phyloP scores from a whole-genome alignment of 2,329 filamentous ascomycete species.

The Nothopassalora personata region DNA sequence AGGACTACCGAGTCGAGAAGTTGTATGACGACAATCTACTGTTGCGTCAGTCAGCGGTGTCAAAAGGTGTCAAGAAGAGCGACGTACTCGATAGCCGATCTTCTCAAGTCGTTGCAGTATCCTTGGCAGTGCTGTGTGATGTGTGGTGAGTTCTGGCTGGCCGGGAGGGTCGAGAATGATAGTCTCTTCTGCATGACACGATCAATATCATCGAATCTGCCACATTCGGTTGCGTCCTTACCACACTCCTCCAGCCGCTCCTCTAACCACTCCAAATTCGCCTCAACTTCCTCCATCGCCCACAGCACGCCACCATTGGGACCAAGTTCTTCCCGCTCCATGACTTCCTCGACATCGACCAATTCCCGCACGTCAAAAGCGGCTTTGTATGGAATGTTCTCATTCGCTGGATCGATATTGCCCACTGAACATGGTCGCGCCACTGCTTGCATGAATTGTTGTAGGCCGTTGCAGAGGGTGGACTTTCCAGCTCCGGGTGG shows the following conservation, averaged over 20 bases:
- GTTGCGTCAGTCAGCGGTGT: constrained; percentile 34
- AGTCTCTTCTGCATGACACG: constrained; percentile 63
- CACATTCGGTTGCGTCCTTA: constrained; percentile 1
- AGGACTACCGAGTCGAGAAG: constrained; percentile 91
- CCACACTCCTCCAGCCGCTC: constrained; percentile 62
- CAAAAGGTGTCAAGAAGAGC: background rate
- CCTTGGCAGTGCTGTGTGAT: constrained; percentile 84
- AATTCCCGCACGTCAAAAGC: constrained; percentile 86
- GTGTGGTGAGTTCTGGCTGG: constrained; percentile 94
- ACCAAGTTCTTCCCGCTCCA: constrained; percentile 82
- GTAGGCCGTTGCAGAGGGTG: constrained; percentile 98
- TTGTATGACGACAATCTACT: constrained; percentile 83
- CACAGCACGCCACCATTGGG: constrained; percentile 92
- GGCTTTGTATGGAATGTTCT: constrained; percentile 80
- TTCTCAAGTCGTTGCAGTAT: constrained; percentile 90
- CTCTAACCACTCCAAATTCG: constrained; percentile 90
- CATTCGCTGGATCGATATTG: constrained; percentile 96
- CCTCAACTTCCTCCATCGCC: constrained; percentile 88
- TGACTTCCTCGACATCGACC: constrained; percentile 88
- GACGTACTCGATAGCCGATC: constrained; percentile 77
- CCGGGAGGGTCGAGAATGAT: constrained; percentile 93
- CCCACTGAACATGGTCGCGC: constrained; percentile 91
- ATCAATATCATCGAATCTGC: background rate
- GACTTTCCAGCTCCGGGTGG: constrained; percentile 94
- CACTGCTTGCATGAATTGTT: constrained; percentile 95